These are phyloP conservation scores for Chenopodium album DNA, from an alignment of 148 eudicot genomes.

Conservation along the genomic window DNA sequence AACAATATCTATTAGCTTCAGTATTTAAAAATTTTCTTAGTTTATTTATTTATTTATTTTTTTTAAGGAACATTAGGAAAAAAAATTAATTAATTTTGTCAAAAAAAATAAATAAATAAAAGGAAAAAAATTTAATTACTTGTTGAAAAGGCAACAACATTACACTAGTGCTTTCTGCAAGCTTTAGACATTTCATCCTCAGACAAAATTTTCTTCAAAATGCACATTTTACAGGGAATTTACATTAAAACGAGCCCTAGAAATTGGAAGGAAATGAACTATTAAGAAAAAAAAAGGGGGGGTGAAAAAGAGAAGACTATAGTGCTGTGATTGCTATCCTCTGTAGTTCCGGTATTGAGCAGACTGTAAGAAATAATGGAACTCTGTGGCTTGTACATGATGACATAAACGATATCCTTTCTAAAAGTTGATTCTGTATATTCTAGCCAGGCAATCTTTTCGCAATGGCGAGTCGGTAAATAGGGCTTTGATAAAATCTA, in stretches of 20 bases:
- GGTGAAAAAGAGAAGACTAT: neutral
- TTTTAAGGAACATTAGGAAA: no score
- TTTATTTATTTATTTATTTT: no score
- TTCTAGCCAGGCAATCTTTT: slow-evolving; percentile 83
- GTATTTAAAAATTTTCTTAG: no score
- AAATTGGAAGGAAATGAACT: neutral
- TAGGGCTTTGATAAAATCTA: slow-evolving; percentile 88
- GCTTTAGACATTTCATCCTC: neutral
- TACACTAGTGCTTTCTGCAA: neutral
- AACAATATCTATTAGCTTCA: no score
- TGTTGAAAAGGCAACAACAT: neutral
- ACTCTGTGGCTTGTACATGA: neutral
- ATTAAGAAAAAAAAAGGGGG: neutral
- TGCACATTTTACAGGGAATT: neutral
- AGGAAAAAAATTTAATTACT: neutral
- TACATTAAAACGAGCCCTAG: neutral
- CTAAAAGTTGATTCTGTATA: slow-evolving; percentile 55
- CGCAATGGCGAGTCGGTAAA: slow-evolving; percentile 90
- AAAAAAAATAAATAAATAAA: no score
- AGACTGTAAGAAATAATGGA: neutral
- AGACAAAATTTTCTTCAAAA: slow-evolving; percentile 2
- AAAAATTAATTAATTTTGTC: no score
- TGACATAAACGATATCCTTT: neutral
- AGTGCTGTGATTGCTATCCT: neutral
- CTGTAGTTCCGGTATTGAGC: neutral